Conservation (phyloP, 2,329 filamentous ascomycete species). For the Helotiales sp. region DNA sequence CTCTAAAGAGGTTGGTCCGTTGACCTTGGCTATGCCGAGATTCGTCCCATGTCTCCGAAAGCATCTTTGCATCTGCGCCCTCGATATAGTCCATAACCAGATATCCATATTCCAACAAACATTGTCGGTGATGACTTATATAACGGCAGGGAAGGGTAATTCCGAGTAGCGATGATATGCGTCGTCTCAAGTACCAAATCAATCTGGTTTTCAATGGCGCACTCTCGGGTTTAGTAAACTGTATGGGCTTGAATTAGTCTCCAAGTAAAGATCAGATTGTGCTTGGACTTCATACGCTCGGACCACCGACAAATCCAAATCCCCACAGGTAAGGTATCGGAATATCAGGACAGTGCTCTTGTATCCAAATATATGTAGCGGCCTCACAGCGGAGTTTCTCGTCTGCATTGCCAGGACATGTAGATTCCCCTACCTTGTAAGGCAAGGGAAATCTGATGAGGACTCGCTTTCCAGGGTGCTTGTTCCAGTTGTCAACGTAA, state of each 20-base stretch:
- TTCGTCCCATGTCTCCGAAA: slow-evolving; percentile 41
- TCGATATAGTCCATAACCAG: slow-evolving; percentile 43
- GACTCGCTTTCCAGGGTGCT: slow-evolving; percentile 36
- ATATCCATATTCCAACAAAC: slow-evolving; percentile 37
- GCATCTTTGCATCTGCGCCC: slow-evolving; percentile 36
- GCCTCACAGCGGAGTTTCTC: slow-evolving; percentile 50
- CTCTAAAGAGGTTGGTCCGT: slow-evolving; percentile 36
- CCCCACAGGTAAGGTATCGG: slow-evolving; percentile 45
- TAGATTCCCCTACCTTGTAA: slow-evolving; percentile 46
- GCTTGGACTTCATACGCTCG: slow-evolving; percentile 34
- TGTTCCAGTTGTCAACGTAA: slow-evolving; percentile 28
- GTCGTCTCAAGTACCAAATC: slow-evolving; percentile 36
- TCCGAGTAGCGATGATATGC: slow-evolving; percentile 34
- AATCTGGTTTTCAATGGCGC: slow-evolving; percentile 16
- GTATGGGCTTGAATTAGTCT: background rate
- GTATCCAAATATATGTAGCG: slow-evolving; percentile 48
- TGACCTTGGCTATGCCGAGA: slow-evolving; percentile 28
- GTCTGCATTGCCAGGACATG: slow-evolving; percentile 47
- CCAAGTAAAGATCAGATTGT: background rate
- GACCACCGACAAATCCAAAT: slow-evolving; percentile 43
- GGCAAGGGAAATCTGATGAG: slow-evolving; percentile 42
- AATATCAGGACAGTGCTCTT: slow-evolving; percentile 46
- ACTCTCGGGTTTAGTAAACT: background rate
- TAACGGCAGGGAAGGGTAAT: slow-evolving; percentile 36
- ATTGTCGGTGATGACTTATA: slow-evolving; percentile 24